Conservation (phyloP, 495 filamentous ascomycete species). For the Neurospora tetraspora region DNA sequence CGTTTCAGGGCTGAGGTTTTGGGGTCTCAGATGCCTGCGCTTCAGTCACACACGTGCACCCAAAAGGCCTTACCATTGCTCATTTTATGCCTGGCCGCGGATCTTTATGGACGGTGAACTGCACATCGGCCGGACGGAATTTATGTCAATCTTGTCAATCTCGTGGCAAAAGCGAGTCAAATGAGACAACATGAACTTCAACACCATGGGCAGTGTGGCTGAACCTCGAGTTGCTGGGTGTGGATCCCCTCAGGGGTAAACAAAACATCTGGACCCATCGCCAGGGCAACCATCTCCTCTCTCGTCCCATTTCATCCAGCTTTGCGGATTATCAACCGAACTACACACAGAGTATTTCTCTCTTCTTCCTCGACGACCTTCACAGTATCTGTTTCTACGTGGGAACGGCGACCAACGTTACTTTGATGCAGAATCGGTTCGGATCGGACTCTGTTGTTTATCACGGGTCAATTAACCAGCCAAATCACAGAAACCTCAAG, state of each 20-base stretch:
- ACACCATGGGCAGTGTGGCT: neutral
- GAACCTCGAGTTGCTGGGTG: neutral
- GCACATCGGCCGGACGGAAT: neutral
- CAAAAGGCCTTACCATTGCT: neutral
- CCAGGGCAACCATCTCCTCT: neutral
- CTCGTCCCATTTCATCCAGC: neutral
- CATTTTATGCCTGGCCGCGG: neutral
- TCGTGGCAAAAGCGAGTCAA: neutral
- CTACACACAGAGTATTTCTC: neutral
- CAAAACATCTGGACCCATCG: neutral
- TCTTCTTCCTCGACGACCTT: neutral
- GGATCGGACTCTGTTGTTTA: constrained; percentile 21
- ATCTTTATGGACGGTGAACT: neutral
- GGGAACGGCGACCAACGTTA: constrained; percentile 21
- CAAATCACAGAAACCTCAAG: neutral
- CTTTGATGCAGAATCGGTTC: constrained; percentile 26
- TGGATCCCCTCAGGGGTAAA: neutral
- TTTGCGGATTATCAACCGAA: neutral
- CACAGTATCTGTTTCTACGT: neutral
- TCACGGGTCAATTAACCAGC: neutral
- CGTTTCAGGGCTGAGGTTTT: neutral
- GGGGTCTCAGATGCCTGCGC: neutral
- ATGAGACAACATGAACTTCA: neutral
- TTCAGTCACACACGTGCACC: neutral
- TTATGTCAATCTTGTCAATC: neutral